phyloP scores from a whole-genome alignment of 345 rosid species.

The Erodium maritimum region DNA sequence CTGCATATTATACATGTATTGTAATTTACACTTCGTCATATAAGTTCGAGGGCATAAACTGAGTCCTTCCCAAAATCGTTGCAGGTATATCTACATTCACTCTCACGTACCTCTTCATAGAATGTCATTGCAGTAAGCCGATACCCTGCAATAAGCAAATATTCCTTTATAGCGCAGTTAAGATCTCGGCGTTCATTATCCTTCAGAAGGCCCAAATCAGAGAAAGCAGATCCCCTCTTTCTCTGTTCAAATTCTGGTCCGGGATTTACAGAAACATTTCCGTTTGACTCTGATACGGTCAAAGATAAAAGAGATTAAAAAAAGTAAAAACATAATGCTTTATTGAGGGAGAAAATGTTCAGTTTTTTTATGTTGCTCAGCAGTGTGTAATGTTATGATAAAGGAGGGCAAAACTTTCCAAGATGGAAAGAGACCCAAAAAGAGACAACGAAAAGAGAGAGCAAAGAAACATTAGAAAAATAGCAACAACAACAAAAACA shows the following conservation, averaged over 20 bases:
- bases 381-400: too few relatives aligned
- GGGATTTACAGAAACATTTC: constrained; percentile 23
- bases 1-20: too few relatives aligned
- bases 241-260: constrained; percentile 40
- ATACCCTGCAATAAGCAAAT: constrained; percentile 87
- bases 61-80: neutral
- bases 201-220: constrained; percentile 80
- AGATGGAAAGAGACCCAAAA: too few relatives aligned
- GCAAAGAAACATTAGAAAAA: too few relatives aligned
- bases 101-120: constrained; percentile 67
- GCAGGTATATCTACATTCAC: neutral
- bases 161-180: constrained; percentile 90
- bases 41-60: neutral
- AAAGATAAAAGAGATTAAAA: constrained; percentile 7
- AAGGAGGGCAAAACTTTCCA: too few relatives aligned
- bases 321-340: neutral
- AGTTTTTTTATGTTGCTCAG: too few relatives aligned
- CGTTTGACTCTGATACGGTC: constrained; percentile 35
- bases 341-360: neutral
- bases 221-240: constrained; percentile 42
- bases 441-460: too few relatives aligned
- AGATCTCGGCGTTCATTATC: constrained; percentile 74
- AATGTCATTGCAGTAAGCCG: constrained; percentile 95
- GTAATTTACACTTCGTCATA: too few relatives aligned
- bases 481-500: too few relatives aligned